These are phyloP conservation scores for Gnomoniopsis smithogilvyi DNA, from an alignment of 2,329 filamentous ascomycete species.

Conservation along the genomic window DNA sequence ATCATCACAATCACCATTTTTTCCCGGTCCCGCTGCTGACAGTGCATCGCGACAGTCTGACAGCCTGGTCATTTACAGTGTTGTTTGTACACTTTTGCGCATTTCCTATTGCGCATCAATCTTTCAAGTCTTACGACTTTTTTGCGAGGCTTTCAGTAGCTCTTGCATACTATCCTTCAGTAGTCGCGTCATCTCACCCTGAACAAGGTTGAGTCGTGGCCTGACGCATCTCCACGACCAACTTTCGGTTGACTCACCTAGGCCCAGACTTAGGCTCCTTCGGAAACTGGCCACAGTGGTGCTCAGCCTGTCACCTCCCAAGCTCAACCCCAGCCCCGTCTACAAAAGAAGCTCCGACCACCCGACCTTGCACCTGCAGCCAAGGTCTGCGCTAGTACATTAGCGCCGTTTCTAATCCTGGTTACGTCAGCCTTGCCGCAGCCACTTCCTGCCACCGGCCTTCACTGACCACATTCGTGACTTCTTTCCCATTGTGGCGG, in stretches of 20 bases:
- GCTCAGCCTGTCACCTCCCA: conserved; percentile 1
- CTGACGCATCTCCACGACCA: conserved; percentile 8
- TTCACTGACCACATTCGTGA: conserved; percentile 6
- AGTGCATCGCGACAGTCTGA: conserved; percentile 6
- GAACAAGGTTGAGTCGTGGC: conserved; percentile 6
- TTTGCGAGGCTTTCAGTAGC: conserved; percentile 43
- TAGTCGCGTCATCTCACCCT: conserved; percentile 9
- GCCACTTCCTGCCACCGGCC: conserved; percentile 11
- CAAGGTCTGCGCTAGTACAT: conserved; percentile 13
- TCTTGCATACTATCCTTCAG: conserved; percentile 34
- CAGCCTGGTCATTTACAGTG: conserved; percentile 19
- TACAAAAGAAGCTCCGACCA: conserved; percentile 18
- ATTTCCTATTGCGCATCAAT: conserved; percentile 28
- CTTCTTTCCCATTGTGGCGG: conserved; percentile 1
- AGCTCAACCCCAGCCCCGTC: conserved; percentile 2
- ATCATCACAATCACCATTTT: neutral
- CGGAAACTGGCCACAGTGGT: conserved; percentile 24
- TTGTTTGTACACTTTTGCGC: conserved; percentile 28
- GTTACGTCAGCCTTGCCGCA: conserved; percentile 29
- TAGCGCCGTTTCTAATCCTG: conserved; percentile 14
- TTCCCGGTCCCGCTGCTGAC: conserved; percentile 9
- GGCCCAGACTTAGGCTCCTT: neutral
- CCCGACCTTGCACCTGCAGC: conserved; percentile 20
- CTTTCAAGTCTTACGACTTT: too few species aligned
- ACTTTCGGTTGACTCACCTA: conserved; percentile 21